A percentile compares a stretch with the other conserved stretches of the same genome.
Conservation (phyloP, 2,329 filamentous ascomycete species). For the Colletotrichum paranaense region DNA sequence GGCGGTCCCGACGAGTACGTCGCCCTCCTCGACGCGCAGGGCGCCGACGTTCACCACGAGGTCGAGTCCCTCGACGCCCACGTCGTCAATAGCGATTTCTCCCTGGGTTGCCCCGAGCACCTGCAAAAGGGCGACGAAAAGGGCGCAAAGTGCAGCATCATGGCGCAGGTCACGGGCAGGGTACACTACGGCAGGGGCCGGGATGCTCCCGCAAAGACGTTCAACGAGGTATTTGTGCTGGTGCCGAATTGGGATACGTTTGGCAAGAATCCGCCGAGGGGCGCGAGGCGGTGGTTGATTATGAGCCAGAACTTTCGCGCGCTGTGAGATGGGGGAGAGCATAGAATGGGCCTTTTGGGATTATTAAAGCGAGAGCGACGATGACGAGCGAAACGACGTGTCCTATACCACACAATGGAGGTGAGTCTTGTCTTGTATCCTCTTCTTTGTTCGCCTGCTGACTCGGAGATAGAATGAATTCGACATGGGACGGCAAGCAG, state of each 20-base stretch:
- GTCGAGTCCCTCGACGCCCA: conserved; percentile 82
- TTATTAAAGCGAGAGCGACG: no score
- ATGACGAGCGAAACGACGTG: background rate
- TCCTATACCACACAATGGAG: background rate
- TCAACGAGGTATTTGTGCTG: conserved; percentile 84
- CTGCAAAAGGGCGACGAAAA: conserved; percentile 54
- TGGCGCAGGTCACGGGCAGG: conserved; percentile 79
- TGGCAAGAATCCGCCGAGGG: conserved; percentile 63
- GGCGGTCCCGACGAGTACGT: conserved; percentile 72
- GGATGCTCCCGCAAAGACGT: conserved; percentile 73
- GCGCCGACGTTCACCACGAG: conserved; percentile 72
- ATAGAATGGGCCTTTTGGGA: no score
- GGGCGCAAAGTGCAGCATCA: conserved; percentile 73
- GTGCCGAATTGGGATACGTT: conserved; percentile 78
- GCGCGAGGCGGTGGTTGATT: conserved; percentile 71
- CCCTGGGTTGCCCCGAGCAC: conserved; percentile 64
- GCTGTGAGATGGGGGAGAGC: conserved; percentile 46
- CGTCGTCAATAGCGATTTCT: conserved; percentile 77
- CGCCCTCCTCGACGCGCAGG: conserved; percentile 73
- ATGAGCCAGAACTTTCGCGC: conserved; percentile 79
- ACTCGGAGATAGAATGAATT: background rate
- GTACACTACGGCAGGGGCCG: conserved; percentile 75
- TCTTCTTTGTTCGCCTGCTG: background rate
- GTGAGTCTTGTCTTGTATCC: background rate
- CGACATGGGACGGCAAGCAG: background rate